Conservation (phyloP, 2,329 filamentous ascomycete genomes). For the Claviceps arundinis region DNA sequence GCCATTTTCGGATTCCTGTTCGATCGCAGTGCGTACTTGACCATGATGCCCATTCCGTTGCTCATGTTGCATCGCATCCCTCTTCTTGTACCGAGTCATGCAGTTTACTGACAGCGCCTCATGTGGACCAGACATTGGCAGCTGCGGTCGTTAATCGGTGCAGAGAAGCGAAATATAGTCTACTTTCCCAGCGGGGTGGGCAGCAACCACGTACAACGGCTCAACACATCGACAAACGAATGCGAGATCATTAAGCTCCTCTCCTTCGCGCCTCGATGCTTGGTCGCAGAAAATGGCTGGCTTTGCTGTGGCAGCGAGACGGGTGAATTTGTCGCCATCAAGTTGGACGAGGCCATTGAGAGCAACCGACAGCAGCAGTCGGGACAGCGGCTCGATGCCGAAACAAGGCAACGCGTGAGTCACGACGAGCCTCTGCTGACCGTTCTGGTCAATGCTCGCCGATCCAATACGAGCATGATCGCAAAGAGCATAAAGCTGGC, state of each 20-base stretch:
- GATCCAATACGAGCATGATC: slow-evolving; percentile 30
- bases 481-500: slow-evolving; percentile 42
- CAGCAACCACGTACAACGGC: slow-evolving; percentile 48
- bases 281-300: slow-evolving; percentile 78
- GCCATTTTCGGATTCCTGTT: slow-evolving; percentile 55
- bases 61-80: neutral
- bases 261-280: slow-evolving; percentile 66
- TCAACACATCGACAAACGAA: slow-evolving; percentile 56
- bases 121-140: slow-evolving; percentile 59
- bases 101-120: neutral
- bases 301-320: slow-evolving; percentile 80
- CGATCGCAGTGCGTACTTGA: slow-evolving; percentile 43
- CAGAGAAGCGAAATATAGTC: slow-evolving; percentile 59
- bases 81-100: neutral
- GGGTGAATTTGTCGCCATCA: slow-evolving; percentile 76
- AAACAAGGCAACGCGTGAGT: slow-evolving; percentile 15
- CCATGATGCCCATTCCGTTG: neutral
- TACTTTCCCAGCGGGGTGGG: slow-evolving; percentile 74
- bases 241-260: slow-evolving; percentile 61
- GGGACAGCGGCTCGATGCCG: slow-evolving; percentile 11
- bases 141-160: slow-evolving; percentile 79
- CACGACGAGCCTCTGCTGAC: slow-evolving; percentile 21
- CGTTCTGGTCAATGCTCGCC: slow-evolving; percentile 24
- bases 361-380: slow-evolving; percentile 13
- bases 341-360: slow-evolving; percentile 33